phyloP scores from a whole-genome alignment of 2,329 filamentous ascomycete species.

The Leptographium flavum region DNA sequence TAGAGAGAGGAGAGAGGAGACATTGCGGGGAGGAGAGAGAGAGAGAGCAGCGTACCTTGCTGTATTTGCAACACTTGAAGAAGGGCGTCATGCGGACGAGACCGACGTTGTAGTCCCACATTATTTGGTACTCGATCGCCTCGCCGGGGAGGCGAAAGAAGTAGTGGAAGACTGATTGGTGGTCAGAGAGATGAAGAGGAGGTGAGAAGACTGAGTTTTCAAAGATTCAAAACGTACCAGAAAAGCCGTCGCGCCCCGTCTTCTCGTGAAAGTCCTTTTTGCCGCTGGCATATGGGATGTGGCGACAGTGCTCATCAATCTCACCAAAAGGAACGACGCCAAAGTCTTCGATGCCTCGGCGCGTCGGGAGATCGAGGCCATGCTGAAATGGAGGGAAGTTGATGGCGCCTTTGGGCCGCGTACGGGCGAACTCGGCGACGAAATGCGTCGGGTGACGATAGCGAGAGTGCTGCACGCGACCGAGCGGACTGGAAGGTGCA shows the following conservation, averaged over 20 bases:
- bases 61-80: conserved; percentile 79
- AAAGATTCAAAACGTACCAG: conserved; percentile 44
- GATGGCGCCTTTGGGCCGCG: conserved; percentile 44
- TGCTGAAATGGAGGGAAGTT: conserved; percentile 61
- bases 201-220: neutral
- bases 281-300: conserved; percentile 88
- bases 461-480: neutral
- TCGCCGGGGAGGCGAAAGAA: conserved; percentile 59
- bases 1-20: neutral
- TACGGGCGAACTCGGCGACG: conserved; percentile 6
- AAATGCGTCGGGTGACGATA: neutral
- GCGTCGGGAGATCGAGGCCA: conserved; percentile 40
- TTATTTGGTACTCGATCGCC: conserved; percentile 53
- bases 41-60: conserved; percentile 50
- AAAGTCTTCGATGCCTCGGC: conserved; percentile 46
- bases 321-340: conserved; percentile 50
- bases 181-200: conserved; percentile 4
- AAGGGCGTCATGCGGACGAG: conserved; percentile 88
- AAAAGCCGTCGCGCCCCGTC: conserved; percentile 76
- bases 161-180: conserved; percentile 68
- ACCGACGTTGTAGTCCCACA: conserved; percentile 96
- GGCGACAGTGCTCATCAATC: conserved; percentile 48
- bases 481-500: neutral
- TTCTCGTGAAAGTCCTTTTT: conserved; percentile 82
- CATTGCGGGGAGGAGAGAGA: neutral